Percentiles rank a stretch among this genome's conserved stretches.
phyloP scores from a whole-genome alignment of 2,329 filamentous ascomycete genomes.

The Colletotrichum graminicola region DNA sequence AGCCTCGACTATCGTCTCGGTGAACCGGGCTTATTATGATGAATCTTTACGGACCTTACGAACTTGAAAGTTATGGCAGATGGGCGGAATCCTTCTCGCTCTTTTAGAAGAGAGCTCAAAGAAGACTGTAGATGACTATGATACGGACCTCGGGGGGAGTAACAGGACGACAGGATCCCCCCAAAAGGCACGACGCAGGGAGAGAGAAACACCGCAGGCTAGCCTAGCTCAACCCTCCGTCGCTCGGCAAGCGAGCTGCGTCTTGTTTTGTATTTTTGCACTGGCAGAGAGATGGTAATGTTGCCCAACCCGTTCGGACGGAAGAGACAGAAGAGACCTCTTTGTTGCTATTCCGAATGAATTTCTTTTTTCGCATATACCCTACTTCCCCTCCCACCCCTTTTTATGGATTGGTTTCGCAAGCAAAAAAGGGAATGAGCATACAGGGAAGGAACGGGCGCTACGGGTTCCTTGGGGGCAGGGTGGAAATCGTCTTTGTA shows the following conservation, averaged over 20 bases:
- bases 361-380: background rate
- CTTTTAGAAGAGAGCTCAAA: conserved; percentile 34
- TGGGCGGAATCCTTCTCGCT: conserved; percentile 27
- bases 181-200: conserved; percentile 28
- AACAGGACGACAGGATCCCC: conserved; percentile 14
- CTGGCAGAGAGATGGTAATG: conserved; percentile 33
- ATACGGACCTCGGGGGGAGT: conserved; percentile 31
- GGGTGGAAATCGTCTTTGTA: conserved; percentile 26
- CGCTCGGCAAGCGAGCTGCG: conserved; percentile 36
- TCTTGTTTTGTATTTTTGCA: conserved; percentile 30
- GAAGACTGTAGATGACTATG: conserved; percentile 35
- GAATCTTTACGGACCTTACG: conserved; percentile 38
- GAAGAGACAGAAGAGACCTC: conserved; percentile 18
- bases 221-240: conserved; percentile 26
- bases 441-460: conserved; percentile 35
- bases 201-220: conserved; percentile 21
- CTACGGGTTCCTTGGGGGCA: conserved; percentile 3
- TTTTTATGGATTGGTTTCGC: conserved; percentile 31
- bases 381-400: conserved; percentile 1
- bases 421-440: conserved; percentile 29
- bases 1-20: conserved; percentile 6
- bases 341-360: conserved; percentile 14
- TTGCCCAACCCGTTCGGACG: conserved; percentile 15
- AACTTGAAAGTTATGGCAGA: conserved; percentile 37
- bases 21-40: conserved; percentile 17